Evolutionary conservation across 2,329 filamentous ascomycete genomes (phyloP).

Genomic region (Arachnopeziza araneosa): DNA sequence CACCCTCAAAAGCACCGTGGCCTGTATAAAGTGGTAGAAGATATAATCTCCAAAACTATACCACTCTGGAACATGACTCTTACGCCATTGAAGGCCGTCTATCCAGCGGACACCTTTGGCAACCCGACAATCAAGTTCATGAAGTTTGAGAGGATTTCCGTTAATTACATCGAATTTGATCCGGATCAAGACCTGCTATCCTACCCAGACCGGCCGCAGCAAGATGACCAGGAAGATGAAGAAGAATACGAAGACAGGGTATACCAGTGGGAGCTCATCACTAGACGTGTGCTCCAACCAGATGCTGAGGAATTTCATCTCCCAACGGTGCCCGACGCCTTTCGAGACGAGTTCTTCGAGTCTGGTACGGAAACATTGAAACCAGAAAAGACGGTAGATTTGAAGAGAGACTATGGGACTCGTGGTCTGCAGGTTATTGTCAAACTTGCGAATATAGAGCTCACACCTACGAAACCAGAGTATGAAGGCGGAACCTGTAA

Average conservation of each 20-base stretch:
- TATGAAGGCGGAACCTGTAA: slow-evolving; percentile 39
- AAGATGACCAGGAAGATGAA: slow-evolving; percentile 11
- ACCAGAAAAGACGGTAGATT: too few relatives aligned
- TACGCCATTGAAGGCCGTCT: not conserved
- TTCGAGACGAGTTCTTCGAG: too few relatives aligned
- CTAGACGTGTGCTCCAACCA: slow-evolving; percentile 2
- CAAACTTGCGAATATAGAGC: slow-evolving; percentile 54
- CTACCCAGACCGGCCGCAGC: slow-evolving; percentile 8
- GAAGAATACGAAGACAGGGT: not conserved
- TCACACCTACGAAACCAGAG: slow-evolving; percentile 48
- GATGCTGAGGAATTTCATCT: slow-evolving; percentile 5
- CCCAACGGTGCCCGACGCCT: not conserved
- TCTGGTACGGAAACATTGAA: too few relatives aligned
- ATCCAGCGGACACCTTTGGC: too few relatives aligned
- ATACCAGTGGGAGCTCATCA: not conserved
- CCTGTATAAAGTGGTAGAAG: too few relatives aligned
- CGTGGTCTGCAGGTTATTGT: slow-evolving; percentile 55
- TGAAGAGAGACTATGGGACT: slow-evolving; percentile 8
- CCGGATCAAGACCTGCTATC: slow-evolving; percentile 22
- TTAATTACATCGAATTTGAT: slow-evolving; percentile 12
- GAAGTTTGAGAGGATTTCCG: not conserved
- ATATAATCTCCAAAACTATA: slow-evolving; percentile 29
- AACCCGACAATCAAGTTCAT: not conserved
- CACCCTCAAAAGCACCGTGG: too few relatives aligned
- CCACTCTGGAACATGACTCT: slow-evolving; percentile 33